These are phyloP conservation scores for Daldinia decipiens DNA, from an alignment of 495 filamentous ascomycete species.

Conservation along the genomic window DNA sequence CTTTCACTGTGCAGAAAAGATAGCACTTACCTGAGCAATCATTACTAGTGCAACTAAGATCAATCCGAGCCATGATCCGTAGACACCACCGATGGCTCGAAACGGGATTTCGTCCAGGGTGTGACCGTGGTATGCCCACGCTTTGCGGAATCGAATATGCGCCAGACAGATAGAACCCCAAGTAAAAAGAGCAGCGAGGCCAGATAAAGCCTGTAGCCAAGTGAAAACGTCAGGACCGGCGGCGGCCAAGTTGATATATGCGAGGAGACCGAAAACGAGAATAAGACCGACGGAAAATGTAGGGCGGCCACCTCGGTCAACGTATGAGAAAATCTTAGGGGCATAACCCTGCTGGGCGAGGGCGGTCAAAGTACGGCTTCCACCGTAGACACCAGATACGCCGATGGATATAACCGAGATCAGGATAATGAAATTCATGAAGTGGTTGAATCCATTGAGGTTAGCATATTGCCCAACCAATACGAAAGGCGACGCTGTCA, in stretches of 20 bases:
- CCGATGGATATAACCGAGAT: conserved; percentile 74
- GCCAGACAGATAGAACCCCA: conserved; percentile 67
- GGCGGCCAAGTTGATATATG: conserved; percentile 64
- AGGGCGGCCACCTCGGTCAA: conserved; percentile 69
- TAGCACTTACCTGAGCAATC: conserved; percentile 65
- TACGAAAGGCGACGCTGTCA: conserved; percentile 78
- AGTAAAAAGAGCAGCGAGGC: conserved; percentile 65
- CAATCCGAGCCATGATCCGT: conserved; percentile 74
- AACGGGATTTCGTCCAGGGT: conserved; percentile 77
- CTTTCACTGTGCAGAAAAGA: neutral
- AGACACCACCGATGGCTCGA: conserved; percentile 70
- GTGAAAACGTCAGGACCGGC: conserved; percentile 62
- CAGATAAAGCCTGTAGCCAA: conserved; percentile 68
- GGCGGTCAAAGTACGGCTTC: conserved; percentile 74
- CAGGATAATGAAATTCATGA: conserved; percentile 80
- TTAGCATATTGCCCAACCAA: conserved; percentile 74
- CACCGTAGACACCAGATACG: conserved; percentile 73
- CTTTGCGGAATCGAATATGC: conserved; percentile 68
- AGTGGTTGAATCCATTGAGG: conserved; percentile 70
- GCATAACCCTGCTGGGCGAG: conserved; percentile 67
- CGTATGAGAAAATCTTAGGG: conserved; percentile 66
- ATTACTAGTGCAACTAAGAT: conserved; percentile 68
- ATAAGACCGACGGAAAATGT: conserved; percentile 58
- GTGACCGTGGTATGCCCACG: conserved; percentile 72
- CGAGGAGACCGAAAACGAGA: conserved; percentile 62